These are phyloP conservation scores for Trichosporon sp. DNA, from an alignment of 1,284 basidiomycete species.

Conservation along the genomic window DNA sequence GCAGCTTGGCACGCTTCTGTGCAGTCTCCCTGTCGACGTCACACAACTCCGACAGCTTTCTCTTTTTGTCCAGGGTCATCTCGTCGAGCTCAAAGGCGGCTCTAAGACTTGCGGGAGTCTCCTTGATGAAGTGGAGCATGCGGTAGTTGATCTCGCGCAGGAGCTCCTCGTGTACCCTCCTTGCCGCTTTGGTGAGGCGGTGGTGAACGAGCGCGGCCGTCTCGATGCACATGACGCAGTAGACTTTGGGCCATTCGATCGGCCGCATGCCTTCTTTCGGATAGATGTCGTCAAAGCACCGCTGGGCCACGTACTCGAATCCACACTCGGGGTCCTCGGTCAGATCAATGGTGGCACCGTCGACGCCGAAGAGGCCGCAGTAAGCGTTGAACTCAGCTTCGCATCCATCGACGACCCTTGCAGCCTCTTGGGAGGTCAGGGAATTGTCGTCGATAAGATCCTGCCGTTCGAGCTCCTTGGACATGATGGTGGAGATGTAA, in stretches of 20 bases:
- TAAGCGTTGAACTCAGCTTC: background rate
- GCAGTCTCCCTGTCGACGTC: background rate
- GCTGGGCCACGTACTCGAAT: background rate
- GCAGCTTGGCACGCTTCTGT: background rate
- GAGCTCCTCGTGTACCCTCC: background rate
- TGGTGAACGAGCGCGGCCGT: background rate
- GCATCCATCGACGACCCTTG: background rate
- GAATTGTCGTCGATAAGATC: background rate
- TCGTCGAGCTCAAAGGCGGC: background rate
- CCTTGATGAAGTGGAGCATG: background rate
- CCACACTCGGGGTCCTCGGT: background rate
- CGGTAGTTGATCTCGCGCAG: conserved; percentile 2
- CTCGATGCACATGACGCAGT: background rate
- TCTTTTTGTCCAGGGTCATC: background rate
- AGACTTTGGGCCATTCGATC: background rate
- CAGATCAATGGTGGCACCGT: background rate
- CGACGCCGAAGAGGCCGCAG: background rate
- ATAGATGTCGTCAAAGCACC: background rate
- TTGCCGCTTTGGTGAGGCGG: background rate
- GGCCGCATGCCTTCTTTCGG: background rate
- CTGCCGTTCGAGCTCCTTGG: background rate
- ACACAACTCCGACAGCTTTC: background rate
- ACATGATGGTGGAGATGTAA: background rate
- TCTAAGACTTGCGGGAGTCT: background rate
- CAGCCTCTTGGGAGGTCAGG: background rate